Evolutionary conservation across 164 flowering plant genomes (phyloP), one percentile per base, ranked within the genome.

Genomic region (Vitis rotundifolia): DNA sequence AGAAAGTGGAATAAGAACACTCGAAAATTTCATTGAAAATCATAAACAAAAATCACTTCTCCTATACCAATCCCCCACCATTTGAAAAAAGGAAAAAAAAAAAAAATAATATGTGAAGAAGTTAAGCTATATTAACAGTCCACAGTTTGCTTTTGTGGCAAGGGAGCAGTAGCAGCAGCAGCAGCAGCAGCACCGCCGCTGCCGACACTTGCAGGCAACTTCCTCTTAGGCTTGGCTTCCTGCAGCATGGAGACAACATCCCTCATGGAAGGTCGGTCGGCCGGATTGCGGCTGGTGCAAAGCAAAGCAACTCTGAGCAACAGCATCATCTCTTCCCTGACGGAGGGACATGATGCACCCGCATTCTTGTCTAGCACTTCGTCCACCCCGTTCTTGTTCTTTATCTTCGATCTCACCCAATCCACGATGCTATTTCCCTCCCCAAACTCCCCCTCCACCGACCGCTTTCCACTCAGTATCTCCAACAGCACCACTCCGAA

Each of bases 391-490:
- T 92, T 85, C 61, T 87, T 91, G 8, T 31, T 78, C 83, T 87
- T 93, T 61, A 91, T 79, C 70, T 88, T 89, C 0, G 87, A 72
- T 71, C 91, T 74, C 15, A 96, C 87, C 99, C 99, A 96, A 44
- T 96, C 99, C 37, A 93, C 99, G 15, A 96, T 88, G 80, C 96
- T 87, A 68, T 93, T 93, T 3, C 99, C 99, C 3, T 93, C 98
- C 0, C 99, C 99, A 37, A 93, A 96, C 63, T 93, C 97, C 0
- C 91, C 56, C 0, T 88, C 89, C 6, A 90, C 97, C 11, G 97
- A 90, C 70, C 91, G 79, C 66, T 87, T 91, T 2, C 99, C 98
- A 29, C 86, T 87, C 14, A 96, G 37, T 13, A 90, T 83, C 81
- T 96, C 99, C 92, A 96, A 83, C 62, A 96, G 57, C 51, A 93